Percentiles rank a stretch among this genome's conserved stretches.
phyloP scores from a whole-genome alignment of 805 yeast genomes.

The Yarrowia sp. region DNA sequence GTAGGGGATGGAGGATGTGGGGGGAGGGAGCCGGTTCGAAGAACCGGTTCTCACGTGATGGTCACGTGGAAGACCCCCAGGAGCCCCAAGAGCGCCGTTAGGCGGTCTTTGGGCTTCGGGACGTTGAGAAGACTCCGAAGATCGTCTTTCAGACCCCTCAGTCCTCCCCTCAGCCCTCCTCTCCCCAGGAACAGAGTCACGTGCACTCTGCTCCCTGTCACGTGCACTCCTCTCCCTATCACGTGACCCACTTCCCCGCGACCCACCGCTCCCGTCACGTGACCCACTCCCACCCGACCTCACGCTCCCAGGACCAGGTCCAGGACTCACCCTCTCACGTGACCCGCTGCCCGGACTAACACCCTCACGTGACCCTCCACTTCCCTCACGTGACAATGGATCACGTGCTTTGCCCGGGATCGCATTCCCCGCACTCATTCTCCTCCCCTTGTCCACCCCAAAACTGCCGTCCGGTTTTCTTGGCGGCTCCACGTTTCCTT shows the following conservation, averaged over 20 bases:
- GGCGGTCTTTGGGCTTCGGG: neutral
- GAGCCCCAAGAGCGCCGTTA: too few relatives aligned
- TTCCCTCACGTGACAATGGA: neutral
- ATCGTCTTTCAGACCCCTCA: neutral
- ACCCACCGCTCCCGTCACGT: too few relatives aligned
- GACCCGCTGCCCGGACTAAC: neutral
- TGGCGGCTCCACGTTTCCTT: too few relatives aligned
- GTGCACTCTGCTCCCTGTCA: too few relatives aligned
- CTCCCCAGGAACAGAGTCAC: too few relatives aligned
- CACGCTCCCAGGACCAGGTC: neutral
- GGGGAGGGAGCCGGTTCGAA: neutral
- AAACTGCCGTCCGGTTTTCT: slow-evolving; percentile 4
- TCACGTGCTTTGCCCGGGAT: neutral
- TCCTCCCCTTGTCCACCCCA: neutral
- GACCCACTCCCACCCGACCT: too few relatives aligned
- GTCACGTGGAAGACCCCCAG: too few relatives aligned
- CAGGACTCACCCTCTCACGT: neutral
- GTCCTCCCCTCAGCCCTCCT: too few relatives aligned
- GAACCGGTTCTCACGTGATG: neutral
- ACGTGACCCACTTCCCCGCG: too few relatives aligned
- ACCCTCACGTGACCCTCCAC: neutral
- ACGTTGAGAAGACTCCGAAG: neutral
- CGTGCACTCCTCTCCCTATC: too few relatives aligned
- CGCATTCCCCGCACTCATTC: neutral
- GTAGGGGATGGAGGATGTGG: neutral